These are phyloP conservation scores for Rhizopogon roseolus DNA, from an alignment of 768 basidiomycete species.

Conservation along the genomic window DNA sequence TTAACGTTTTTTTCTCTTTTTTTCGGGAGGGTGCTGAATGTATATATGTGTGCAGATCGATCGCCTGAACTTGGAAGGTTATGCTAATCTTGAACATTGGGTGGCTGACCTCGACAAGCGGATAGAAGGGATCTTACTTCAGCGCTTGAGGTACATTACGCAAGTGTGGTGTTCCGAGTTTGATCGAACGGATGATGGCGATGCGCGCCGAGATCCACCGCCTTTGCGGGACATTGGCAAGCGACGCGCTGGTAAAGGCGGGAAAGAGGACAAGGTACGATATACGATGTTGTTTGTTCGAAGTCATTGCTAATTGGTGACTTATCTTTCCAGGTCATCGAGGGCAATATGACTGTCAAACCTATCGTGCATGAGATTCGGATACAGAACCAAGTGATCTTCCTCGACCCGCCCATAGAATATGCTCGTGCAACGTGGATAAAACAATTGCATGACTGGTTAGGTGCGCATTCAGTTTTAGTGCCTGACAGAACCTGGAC, in stretches of 20 bases:
- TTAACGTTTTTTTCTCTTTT: no score
- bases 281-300: neutral
- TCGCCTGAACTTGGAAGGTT: conserved; percentile 92
- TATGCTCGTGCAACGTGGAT: conserved; percentile 89
- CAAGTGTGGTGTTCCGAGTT: conserved; percentile 89
- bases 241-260: conserved; percentile 63
- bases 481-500: neutral
- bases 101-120: conserved; percentile 77
- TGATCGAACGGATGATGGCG: conserved; percentile 66
- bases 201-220: conserved; percentile 48
- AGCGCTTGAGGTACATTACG: conserved; percentile 72
- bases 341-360: conserved; percentile 71
- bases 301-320: neutral
- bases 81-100: conserved; percentile 91
- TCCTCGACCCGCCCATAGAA: conserved; percentile 97
- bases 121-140: conserved; percentile 77
- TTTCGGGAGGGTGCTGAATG: neutral
- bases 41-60: conserved; percentile 60
- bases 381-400: conserved; percentile 99
- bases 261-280: conserved; percentile 73
- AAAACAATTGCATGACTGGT: conserved; percentile 83
- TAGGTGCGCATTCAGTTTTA: conserved; percentile 46
- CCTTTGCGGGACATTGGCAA: conserved; percentile 54
- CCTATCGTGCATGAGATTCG: conserved; percentile 93
- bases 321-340: conserved; percentile 46